A percentile compares a stretch with the other conserved stretches of the same genome.
phyloP scores from a whole-genome alignment of 148 eudicot species.

The Drosera capensis region DNA sequence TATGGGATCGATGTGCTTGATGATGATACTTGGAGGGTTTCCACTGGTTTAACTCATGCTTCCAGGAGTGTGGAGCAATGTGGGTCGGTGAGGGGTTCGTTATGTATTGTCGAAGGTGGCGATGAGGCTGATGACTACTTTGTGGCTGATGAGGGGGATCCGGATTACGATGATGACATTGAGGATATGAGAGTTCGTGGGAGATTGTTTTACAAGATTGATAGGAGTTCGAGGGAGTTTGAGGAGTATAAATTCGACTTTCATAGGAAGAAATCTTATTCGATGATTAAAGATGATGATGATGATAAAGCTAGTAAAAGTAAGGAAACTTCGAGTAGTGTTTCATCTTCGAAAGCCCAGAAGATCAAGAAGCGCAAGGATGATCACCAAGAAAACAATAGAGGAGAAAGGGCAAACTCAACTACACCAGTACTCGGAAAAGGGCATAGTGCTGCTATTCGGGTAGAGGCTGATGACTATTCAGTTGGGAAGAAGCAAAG shows the following conservation, averaged over 20 bases:
- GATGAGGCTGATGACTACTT: slow-evolving; percentile 13
- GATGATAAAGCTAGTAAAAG: slow-evolving; percentile 15
- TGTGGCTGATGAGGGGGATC: slow-evolving; percentile 12
- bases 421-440: slow-evolving; percentile 10
- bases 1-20: slow-evolving; percentile 48
- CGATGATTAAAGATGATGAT: slow-evolving; percentile 12
- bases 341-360: slow-evolving; percentile 5
- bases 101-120: slow-evolving; percentile 10
- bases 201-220: slow-evolving; percentile 66
- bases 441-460: slow-evolving; percentile 11
- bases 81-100: slow-evolving; percentile 3
- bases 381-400: slow-evolving; percentile 9
- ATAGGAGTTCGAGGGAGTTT: slow-evolving; percentile 62
- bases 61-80: slow-evolving; percentile 18
- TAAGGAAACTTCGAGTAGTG: slow-evolving; percentile 11
- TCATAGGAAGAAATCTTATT: slow-evolving; percentile 37
- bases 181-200: slow-evolving; percentile 78
- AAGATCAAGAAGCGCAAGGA: slow-evolving; percentile 16
- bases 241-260: slow-evolving; percentile 72
- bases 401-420: slow-evolving; percentile 2
- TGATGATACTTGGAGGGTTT: slow-evolving; percentile 54
- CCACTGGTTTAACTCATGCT: slow-evolving; percentile 36
- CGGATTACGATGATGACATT: slow-evolving; percentile 56
- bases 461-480: slow-evolving; percentile 8
- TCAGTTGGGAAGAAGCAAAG: slow-evolving; percentile 36